Evolutionary conservation across 2,329 filamentous ascomycete species (phyloP).

Genomic region (Colletotrichum liriopes): DNA sequence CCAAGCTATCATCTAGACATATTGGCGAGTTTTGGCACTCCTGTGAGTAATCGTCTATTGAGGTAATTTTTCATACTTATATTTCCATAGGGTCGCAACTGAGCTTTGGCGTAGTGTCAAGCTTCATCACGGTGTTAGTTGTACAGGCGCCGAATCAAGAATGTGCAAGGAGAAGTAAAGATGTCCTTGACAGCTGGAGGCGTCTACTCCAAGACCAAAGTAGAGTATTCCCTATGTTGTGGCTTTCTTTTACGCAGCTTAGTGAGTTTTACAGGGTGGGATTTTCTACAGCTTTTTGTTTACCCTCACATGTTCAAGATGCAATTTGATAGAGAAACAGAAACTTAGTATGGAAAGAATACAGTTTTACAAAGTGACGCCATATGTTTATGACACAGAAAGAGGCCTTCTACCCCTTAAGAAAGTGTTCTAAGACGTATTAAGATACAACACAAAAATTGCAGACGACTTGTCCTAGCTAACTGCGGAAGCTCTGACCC

Average conservation of each 20-base stretch:
- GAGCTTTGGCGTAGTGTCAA: neutral
- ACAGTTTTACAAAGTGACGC: too few species aligned
- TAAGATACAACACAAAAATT: neutral
- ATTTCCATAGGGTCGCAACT: neutral
- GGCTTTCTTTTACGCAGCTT: neutral
- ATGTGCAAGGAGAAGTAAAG: neutral
- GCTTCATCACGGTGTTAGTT: neutral
- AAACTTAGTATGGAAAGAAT: too few species aligned
- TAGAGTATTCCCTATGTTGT: neutral
- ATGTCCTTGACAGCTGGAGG: neutral
- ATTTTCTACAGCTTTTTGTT: neutral
- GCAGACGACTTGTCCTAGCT: too few species aligned
- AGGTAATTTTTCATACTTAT: neutral
- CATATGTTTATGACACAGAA: too few species aligned
- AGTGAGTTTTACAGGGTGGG: neutral
- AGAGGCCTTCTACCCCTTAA: too few species aligned
- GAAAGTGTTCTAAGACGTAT: too few species aligned
- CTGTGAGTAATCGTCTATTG: neutral
- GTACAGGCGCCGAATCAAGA: neutral
- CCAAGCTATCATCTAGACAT: neutral
- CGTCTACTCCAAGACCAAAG: neutral
- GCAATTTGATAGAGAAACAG: neutral
- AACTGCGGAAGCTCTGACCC: too few species aligned
- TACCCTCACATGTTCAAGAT: neutral
- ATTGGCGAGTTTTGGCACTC: neutral